A percentile compares a stretch with the other conserved stretches of the same genome.
These are phyloP conservation scores for Daphne laureola DNA, from an alignment of 441 rosid genomes.

Conservation along the genomic window DNA sequence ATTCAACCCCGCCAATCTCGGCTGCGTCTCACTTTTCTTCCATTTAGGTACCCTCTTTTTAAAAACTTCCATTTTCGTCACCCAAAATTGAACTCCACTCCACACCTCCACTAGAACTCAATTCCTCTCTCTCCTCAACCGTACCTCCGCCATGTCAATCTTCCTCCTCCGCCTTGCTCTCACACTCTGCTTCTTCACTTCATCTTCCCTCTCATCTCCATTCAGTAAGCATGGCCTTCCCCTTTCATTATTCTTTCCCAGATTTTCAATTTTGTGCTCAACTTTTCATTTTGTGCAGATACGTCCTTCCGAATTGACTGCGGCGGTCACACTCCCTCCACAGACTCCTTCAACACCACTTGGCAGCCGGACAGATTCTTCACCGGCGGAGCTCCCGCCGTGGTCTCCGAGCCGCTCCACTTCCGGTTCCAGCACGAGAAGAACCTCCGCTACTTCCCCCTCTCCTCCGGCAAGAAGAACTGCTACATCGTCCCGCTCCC, in stretches of 20 bases:
- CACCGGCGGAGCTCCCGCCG: conserved; percentile 63
- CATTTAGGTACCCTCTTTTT: not conserved
- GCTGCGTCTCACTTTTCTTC: conserved; percentile 4
- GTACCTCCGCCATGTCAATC: conserved; percentile 26
- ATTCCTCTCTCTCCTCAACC: conserved; percentile 2
- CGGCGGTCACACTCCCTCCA: conserved; percentile 46
- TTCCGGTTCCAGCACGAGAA: conserved; percentile 62
- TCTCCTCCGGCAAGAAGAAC: conserved; percentile 87
- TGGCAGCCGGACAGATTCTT: conserved; percentile 79
- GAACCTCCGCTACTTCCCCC: conserved; percentile 82
- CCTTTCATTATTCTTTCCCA: not conserved
- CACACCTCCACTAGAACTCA: not conserved
- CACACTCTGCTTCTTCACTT: conserved; percentile 22
- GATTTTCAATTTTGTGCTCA: conserved; percentile 9
- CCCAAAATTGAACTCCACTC: conserved; percentile 1
- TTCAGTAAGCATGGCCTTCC: conserved; percentile 36
- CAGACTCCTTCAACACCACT: conserved; percentile 59
- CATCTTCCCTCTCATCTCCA: conserved; percentile 30
- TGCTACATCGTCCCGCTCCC: conserved; percentile 86
- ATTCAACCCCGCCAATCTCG: conserved; percentile 35
- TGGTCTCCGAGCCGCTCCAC: conserved; percentile 86
- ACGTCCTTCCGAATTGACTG: conserved; percentile 75
- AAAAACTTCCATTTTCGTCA: not conserved
- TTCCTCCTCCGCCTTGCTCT: conserved; percentile 18
- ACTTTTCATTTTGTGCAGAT: conserved; percentile 29